Percentiles rank a stretch among this genome's conserved stretches.
These are phyloP conservation scores for Odonthalia washingtoniensis DNA, from an alignment of 31 red algal species.

Conservation along the genomic window DNA sequence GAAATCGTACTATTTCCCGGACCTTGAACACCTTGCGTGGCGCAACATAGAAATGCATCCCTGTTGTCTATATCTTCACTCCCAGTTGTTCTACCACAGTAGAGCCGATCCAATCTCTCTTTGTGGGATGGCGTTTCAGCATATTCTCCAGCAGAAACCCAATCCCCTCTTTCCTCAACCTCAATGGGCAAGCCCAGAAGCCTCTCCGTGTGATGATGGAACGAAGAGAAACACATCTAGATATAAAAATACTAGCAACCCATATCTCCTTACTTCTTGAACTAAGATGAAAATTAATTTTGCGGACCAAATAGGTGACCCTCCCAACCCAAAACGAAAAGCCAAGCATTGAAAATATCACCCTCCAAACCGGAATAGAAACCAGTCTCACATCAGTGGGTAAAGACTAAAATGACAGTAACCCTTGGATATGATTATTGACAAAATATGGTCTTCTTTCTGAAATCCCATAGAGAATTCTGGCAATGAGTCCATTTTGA, in stretches of 20 bases:
- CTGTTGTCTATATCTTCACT: slow-evolving; percentile 29
- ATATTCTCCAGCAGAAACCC: neutral
- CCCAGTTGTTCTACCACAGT: slow-evolving; percentile 44
- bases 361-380: slow-evolving; percentile 53
- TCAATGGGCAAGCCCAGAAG: slow-evolving; percentile 1
- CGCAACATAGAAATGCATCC: slow-evolving; percentile 31
- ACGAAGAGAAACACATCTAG: slow-evolving; percentile 59
- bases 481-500: slow-evolving; percentile 38
- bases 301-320: slow-evolving; percentile 21
- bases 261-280: neutral
- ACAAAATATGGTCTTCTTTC: slow-evolving; percentile 37
- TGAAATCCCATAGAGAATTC: slow-evolving; percentile 37
- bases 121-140: slow-evolving; percentile 4
- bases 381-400: slow-evolving; percentile 32
- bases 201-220: slow-evolving; percentile 4
- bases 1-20: slow-evolving; percentile 13
- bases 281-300: slow-evolving; percentile 45
- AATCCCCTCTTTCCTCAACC: neutral
- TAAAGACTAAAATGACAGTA: slow-evolving; percentile 38
- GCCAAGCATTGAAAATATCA: slow-evolving; percentile 45
- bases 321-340: slow-evolving; percentile 48
- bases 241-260: slow-evolving; percentile 49
- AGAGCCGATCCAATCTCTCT: slow-evolving; percentile 37
- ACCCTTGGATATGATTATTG: slow-evolving; percentile 30
- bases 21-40: slow-evolving; percentile 33